Evolutionary conservation across 352 stramenopile genomes (phyloP), one percentile per base, ranked within the genome.

Genomic region (Globisporangium nunn): DNA sequence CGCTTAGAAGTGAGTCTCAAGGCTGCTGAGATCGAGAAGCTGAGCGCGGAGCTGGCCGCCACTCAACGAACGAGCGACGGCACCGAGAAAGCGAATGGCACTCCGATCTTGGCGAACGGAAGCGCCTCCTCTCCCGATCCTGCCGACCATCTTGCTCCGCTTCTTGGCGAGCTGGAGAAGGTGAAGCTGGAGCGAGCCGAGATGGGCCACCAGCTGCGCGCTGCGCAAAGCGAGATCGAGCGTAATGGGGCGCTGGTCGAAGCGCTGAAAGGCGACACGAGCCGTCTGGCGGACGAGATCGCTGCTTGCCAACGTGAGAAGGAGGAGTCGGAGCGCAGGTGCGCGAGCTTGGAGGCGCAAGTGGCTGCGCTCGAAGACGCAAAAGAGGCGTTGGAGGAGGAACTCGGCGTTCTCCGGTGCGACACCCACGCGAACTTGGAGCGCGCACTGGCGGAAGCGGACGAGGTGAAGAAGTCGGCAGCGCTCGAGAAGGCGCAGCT

Each of bases 131-230:
- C 40, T 23, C 23, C 23, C n/a, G 43, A 6, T 37, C 33, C 6
- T 8, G 43, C n/a, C 1, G 59, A 66, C 39, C 23, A 23, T 23
- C 12, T 84, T 28, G 56, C 59, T 7, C 43, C 67, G 0, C 62
- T 87, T 15, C 64, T 86, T 55, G 66, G 78, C 50, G 73, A 91
- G 47, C 62, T 91, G 5, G 77, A 91, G 33, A 69, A 65, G 29
- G 74, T 86, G 29, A 89, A 87, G 46, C 48, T 88, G 17, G 66
- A 73, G 48, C 74, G 58, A 29, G 77, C 75, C 0, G 78, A 88
- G 44, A 53, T 67, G 11, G 64, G 66, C 2, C 78, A 88, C 52
- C 55, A 69, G 31, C 56, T 74, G 0, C 70, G 75, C 14, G 59
- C 52, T 8, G 54, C 50, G 7, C 39, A 39, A 4, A 48, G 35